These are phyloP conservation scores for Emmonsiellopsis sp. DNA, from an alignment of 2,329 filamentous ascomycete genomes.

Conservation along the genomic window DNA sequence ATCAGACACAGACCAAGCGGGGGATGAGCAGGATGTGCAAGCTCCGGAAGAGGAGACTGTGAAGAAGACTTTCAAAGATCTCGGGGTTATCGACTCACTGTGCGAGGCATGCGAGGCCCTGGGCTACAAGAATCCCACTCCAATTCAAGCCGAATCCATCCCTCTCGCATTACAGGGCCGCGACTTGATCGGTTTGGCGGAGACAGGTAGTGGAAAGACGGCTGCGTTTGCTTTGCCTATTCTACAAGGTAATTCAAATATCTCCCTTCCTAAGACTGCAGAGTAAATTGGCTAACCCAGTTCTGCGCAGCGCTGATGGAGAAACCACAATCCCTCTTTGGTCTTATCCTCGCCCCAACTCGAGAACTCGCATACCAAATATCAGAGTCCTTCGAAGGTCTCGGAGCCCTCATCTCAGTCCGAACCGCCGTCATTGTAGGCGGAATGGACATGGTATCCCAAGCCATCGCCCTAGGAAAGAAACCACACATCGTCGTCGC, in stretches of 20 bases:
- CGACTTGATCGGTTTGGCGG: slow-evolving; percentile 87
- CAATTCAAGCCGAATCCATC: slow-evolving; percentile 81
- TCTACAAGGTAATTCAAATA: slow-evolving; percentile 49
- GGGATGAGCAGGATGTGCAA: slow-evolving; percentile 7
- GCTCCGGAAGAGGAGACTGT: background rate
- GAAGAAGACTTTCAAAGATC: slow-evolving; percentile 38
- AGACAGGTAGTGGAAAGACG: slow-evolving; percentile 94
- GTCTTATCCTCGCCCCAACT: slow-evolving; percentile 85
- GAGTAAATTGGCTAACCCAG: background rate
- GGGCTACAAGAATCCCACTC: slow-evolving; percentile 76
- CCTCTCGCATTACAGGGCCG: slow-evolving; percentile 69
- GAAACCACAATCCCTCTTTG: slow-evolving; percentile 75
- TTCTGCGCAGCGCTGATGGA: slow-evolving; percentile 60
- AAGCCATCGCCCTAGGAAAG: slow-evolving; percentile 86
- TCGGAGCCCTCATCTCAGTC: slow-evolving; percentile 81
- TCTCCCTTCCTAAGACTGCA: background rate
- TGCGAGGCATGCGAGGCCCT: slow-evolving; percentile 80
- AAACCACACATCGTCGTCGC: slow-evolving; percentile 91
- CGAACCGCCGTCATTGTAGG: slow-evolving; percentile 80
- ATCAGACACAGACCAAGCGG: slow-evolving; percentile 6
- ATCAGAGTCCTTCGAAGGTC: slow-evolving; percentile 73
- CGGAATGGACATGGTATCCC: slow-evolving; percentile 90
- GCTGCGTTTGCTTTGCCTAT: slow-evolving; percentile 92
- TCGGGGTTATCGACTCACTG: slow-evolving; percentile 70
- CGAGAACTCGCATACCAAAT: slow-evolving; percentile 92